phyloP scores from a whole-genome alignment of 805 yeast genomes.

The Millerozyma acaciae region DNA sequence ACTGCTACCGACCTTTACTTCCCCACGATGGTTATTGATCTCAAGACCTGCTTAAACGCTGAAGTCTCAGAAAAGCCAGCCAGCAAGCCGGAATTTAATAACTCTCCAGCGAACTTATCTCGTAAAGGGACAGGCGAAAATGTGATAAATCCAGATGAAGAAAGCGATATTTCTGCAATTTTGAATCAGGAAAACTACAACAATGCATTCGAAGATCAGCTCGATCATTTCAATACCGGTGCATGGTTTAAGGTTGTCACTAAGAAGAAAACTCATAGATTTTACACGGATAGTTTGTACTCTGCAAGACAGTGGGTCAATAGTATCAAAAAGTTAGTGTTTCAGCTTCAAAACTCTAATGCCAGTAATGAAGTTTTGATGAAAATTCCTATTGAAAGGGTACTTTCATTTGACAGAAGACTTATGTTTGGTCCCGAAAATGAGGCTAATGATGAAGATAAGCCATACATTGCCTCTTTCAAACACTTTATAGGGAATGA shows the following conservation, averaged over 20 bases:
- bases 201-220: constrained; percentile 18
- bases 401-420: constrained; percentile 58
- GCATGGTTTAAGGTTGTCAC: constrained; percentile 60
- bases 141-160: constrained; percentile 17
- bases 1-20: constrained; percentile 80
- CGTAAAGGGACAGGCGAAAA: constrained; percentile 7
- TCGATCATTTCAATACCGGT: constrained; percentile 26
- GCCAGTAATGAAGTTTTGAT: constrained; percentile 68
- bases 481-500: constrained; percentile 41
- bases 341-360: constrained; percentile 58
- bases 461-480: constrained; percentile 39
- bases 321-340: constrained; percentile 68
- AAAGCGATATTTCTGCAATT: constrained; percentile 16
- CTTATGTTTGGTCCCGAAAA: constrained; percentile 9
- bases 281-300: constrained; percentile 68
- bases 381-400: constrained; percentile 68
- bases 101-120: constrained; percentile 3
- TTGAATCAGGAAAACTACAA: constrained; percentile 13
- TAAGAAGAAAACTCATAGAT: constrained; percentile 53
- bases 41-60: constrained; percentile 58
- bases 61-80: constrained; percentile 38
- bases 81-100: neutral
- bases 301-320: constrained; percentile 82
- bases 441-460: constrained; percentile 9
- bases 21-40: constrained; percentile 72